Evolutionary conservation across 2,329 filamentous ascomycete genomes (phyloP).

Genomic region (Colletotrichum sansevieriae): DNA sequence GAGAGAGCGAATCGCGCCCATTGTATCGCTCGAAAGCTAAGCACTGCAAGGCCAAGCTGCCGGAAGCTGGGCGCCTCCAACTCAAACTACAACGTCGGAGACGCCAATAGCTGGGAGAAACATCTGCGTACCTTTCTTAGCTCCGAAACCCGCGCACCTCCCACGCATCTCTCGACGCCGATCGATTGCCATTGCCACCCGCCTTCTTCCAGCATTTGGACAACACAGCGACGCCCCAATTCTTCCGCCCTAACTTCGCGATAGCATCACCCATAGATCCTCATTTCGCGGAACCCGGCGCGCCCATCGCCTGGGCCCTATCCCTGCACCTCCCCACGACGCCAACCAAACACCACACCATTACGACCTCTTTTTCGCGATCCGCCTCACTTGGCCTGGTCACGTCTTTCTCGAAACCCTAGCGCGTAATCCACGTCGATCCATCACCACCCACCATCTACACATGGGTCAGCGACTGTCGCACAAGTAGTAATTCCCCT

Average conservation of each 20-base stretch:
- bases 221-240: slow-evolving; percentile 2
- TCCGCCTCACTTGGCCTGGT: slow-evolving; percentile 36
- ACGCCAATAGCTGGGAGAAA: neutral
- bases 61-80: slow-evolving; percentile 20
- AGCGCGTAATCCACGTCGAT: slow-evolving; percentile 28
- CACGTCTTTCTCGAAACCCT: slow-evolving; percentile 11
- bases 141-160: slow-evolving; percentile 7
- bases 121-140: slow-evolving; percentile 12
- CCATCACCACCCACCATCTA: slow-evolving; percentile 16
- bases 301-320: neutral
- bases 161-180: slow-evolving; percentile 12
- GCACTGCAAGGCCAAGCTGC: neutral
- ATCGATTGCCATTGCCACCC: slow-evolving; percentile 32
- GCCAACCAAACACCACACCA: slow-evolving; percentile 30
- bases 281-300: slow-evolving; percentile 18
- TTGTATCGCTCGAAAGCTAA: slow-evolving; percentile 17
- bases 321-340: slow-evolving; percentile 22
- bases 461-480: slow-evolving; percentile 41
- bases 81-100: slow-evolving; percentile 10
- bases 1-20: neutral
- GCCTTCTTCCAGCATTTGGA: neutral
- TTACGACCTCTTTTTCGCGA: slow-evolving; percentile 37
- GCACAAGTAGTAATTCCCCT: slow-evolving; percentile 17
- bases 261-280: slow-evolving; percentile 31
- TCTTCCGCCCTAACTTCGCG: slow-evolving; percentile 24